These are phyloP conservation scores for Dichotomocladium elegans DNA, from an alignment of 371 early-diverging fungal genomes.

Conservation along the genomic window DNA sequence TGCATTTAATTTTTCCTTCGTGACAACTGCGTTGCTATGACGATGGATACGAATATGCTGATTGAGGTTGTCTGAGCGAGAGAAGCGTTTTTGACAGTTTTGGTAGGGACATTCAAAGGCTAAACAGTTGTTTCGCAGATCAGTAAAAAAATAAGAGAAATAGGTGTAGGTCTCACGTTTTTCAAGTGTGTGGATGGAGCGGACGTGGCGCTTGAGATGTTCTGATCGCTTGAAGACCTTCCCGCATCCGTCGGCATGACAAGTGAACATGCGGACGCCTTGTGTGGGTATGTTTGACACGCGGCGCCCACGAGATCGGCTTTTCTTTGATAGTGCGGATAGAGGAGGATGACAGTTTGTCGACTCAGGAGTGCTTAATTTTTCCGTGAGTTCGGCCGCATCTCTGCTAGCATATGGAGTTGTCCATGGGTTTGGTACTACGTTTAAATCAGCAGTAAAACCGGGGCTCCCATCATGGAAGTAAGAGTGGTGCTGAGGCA, in stretches of 20 bases:
- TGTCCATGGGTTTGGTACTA: background rate
- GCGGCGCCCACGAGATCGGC: slow-evolving; percentile 53
- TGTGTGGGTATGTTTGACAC: slow-evolving; percentile 47
- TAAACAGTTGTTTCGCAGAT: slow-evolving; percentile 18
- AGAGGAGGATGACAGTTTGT: slow-evolving; percentile 2
- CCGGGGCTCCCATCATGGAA: slow-evolving; percentile 1
- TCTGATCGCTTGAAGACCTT: slow-evolving; percentile 64
- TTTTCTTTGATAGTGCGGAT: slow-evolving; percentile 5
- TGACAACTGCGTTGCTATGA: too few species aligned
- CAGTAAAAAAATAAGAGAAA: too few species aligned
- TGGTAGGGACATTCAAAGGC: slow-evolving; percentile 64
- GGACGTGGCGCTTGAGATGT: slow-evolving; percentile 62
- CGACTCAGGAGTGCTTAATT: background rate
- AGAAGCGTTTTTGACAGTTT: slow-evolving; percentile 78
- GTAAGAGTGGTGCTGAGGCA: slow-evolving; percentile 12
- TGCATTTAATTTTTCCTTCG: too few species aligned
- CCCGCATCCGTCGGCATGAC: slow-evolving; percentile 52
- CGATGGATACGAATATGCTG: slow-evolving; percentile 68
- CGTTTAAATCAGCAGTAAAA: background rate
- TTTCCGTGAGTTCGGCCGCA: slow-evolving; percentile 5
- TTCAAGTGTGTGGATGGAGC: slow-evolving; percentile 63
- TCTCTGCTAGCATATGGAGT: slow-evolving; percentile 13
- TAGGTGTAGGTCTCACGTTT: slow-evolving; percentile 1
- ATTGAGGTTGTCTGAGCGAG: slow-evolving; percentile 79
- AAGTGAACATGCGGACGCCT: slow-evolving; percentile 48